A percentile compares a stretch with the other conserved stretches of the same genome.
Conservation (phyloP, 345 rosid species). For the Reutealis trisperma region DNA sequence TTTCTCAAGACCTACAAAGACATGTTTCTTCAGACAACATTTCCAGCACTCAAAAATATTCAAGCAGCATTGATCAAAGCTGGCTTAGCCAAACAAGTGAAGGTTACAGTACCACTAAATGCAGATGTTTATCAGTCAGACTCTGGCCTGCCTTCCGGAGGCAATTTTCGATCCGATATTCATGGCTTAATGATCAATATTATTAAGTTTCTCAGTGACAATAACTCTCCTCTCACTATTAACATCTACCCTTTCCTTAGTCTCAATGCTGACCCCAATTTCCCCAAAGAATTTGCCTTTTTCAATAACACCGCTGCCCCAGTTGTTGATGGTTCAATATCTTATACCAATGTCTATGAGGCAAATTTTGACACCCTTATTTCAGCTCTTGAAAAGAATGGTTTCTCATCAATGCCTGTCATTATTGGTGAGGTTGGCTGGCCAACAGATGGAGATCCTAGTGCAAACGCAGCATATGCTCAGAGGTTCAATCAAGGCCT, state of each 20-base stretch:
- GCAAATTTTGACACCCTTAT: slow-evolving; percentile 90
- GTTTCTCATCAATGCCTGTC: slow-evolving; percentile 70
- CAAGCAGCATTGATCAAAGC: slow-evolving; percentile 84
- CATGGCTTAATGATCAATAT: slow-evolving; percentile 70
- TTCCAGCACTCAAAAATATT: slow-evolving; percentile 75
- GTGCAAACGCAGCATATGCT: slow-evolving; percentile 70
- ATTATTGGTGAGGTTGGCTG: slow-evolving; percentile 91
- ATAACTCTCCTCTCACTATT: slow-evolving; percentile 71
- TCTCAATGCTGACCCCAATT: slow-evolving; percentile 67
- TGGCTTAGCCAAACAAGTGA: slow-evolving; percentile 68
- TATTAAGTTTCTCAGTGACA: slow-evolving; percentile 70
- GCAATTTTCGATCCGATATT: slow-evolving; percentile 83
- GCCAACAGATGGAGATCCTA: slow-evolving; percentile 91
- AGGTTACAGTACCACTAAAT: slow-evolving; percentile 75
- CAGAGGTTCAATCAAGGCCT: slow-evolving; percentile 90
- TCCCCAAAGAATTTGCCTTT: slow-evolving; percentile 90
- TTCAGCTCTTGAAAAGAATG: slow-evolving; percentile 78
- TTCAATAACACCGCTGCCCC: slow-evolving; percentile 73
- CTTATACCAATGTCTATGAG: slow-evolving; percentile 77
- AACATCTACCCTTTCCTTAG: slow-evolving; percentile 95
- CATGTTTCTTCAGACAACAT: slow-evolving; percentile 58
- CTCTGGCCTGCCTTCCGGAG: slow-evolving; percentile 63
- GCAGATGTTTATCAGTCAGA: slow-evolving; percentile 77
- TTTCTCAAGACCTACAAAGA: slow-evolving; percentile 80
- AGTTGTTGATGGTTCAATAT: slow-evolving; percentile 60